These are phyloP conservation scores for Medicago truncatula DNA, from an alignment of 306 rosid species.

Conservation along the genomic window DNA sequence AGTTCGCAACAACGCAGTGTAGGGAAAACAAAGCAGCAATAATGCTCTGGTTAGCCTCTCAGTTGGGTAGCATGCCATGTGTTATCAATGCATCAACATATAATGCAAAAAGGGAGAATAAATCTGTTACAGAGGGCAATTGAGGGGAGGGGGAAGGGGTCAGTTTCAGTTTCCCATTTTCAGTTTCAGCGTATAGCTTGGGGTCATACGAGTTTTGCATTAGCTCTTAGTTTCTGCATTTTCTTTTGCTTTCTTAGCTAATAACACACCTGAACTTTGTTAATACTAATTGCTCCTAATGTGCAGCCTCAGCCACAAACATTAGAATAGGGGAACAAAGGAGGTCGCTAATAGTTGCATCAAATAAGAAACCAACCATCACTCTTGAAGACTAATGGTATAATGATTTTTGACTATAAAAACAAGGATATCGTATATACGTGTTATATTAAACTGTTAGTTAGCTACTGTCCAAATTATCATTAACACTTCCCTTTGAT, in stretches of 20 bases:
- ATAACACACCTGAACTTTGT: background rate
- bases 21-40: background rate
- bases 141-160: background rate
- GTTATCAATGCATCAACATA: background rate
- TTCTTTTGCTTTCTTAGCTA: background rate
- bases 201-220: background rate
- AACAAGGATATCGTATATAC: background rate
- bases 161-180: background rate
- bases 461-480: background rate
- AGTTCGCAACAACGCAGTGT: background rate
- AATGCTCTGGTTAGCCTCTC: background rate
- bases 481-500: background rate
- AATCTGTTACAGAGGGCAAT: background rate
- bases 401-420: background rate
- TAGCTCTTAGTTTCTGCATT: background rate
- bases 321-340: background rate
- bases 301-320: background rate
- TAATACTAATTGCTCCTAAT: background rate
- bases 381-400: background rate
- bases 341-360: background rate
- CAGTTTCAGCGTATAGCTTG: background rate
- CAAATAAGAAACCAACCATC: background rate
- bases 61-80: constrained; percentile 12
- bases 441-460: constrained; percentile 2
- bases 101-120: background rate